These are phyloP conservation scores for Inonotus obliquus DNA, from an alignment of 1,284 basidiomycete genomes.

Conservation along the genomic window DNA sequence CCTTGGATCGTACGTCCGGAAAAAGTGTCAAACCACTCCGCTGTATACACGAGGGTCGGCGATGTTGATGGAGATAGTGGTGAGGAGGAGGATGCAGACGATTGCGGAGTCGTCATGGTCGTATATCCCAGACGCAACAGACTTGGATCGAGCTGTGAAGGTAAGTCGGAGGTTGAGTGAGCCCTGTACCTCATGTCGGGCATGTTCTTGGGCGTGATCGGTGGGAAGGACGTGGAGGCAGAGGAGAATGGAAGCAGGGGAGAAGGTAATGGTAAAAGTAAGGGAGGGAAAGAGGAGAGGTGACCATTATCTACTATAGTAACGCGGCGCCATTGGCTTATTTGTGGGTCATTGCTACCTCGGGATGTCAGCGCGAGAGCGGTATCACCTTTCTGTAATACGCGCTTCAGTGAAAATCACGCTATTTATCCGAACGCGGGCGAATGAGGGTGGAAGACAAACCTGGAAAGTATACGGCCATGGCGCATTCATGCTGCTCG, in stretches of 20 bases:
- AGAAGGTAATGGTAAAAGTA: neutral
- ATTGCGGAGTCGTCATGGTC: neutral
- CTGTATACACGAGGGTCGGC: constrained; percentile 1
- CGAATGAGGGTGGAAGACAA: neutral
- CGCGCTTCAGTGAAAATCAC: neutral
- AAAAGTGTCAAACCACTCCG: constrained; percentile 1
- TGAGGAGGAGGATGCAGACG: no score
- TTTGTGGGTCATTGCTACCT: neutral
- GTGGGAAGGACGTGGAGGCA: neutral
- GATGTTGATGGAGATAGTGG: neutral
- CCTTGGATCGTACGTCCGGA: neutral
- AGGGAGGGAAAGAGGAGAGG: neutral
- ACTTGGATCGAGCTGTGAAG: neutral
- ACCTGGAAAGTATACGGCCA: constrained; percentile 10
- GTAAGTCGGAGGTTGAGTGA: no score
- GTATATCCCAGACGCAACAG: neutral
- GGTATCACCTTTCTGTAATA: neutral
- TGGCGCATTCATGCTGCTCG: constrained; percentile 2
- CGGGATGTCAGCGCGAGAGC: neutral
- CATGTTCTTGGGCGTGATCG: neutral
- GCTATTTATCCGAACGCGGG: no score
- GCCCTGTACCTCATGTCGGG: no score
- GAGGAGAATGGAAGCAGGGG: neutral
- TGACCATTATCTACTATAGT: neutral
- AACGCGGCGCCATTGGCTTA: constrained; percentile 2